Evolutionary conservation across 441 rosid genomes (phyloP).

Genomic region (Dalechampia spathulata): DNA sequence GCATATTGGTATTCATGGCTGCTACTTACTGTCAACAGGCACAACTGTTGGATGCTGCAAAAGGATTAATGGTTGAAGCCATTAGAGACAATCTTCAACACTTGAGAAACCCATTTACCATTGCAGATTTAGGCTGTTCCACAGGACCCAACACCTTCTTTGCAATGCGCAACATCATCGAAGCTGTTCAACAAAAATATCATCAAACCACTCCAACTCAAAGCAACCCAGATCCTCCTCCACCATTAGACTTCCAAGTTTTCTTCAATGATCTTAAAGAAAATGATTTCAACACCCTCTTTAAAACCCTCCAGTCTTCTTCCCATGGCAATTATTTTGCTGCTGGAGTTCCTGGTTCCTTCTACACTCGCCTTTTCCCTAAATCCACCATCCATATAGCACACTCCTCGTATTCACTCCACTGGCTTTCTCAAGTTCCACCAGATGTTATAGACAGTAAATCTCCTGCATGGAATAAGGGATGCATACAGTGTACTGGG

Average conservation of each 20-base stretch:
- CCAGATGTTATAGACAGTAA: constrained; percentile 9
- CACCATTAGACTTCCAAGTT: constrained; percentile 18
- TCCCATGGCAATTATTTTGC: constrained; percentile 4
- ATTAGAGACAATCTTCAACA: background rate
- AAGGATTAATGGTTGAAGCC: background rate
- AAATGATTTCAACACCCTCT: constrained; percentile 34
- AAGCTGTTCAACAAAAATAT: constrained; percentile 7
- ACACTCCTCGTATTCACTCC: constrained; percentile 18
- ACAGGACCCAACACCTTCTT: constrained; percentile 9
- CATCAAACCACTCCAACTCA: background rate
- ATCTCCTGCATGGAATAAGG: constrained; percentile 25
- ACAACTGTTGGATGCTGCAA: background rate
- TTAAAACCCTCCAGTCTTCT: constrained; percentile 23
- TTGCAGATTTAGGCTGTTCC: constrained; percentile 14
- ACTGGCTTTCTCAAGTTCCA: constrained; percentile 29
- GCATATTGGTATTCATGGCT: too few species aligned
- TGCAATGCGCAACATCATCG: background rate
- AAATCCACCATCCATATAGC: constrained; percentile 18
- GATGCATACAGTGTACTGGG: constrained; percentile 19
- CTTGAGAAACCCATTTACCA: background rate
- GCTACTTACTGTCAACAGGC: too few species aligned
- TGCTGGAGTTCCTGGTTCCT: constrained; percentile 27
- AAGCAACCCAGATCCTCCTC: background rate
- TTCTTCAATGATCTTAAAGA: constrained; percentile 24
- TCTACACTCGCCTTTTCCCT: constrained; percentile 20